Evolutionary conservation across 2,329 filamentous ascomycete species (phyloP), one percentile per base, ranked within the genome.

Genomic region (Diaporthe humulicola): DNA sequence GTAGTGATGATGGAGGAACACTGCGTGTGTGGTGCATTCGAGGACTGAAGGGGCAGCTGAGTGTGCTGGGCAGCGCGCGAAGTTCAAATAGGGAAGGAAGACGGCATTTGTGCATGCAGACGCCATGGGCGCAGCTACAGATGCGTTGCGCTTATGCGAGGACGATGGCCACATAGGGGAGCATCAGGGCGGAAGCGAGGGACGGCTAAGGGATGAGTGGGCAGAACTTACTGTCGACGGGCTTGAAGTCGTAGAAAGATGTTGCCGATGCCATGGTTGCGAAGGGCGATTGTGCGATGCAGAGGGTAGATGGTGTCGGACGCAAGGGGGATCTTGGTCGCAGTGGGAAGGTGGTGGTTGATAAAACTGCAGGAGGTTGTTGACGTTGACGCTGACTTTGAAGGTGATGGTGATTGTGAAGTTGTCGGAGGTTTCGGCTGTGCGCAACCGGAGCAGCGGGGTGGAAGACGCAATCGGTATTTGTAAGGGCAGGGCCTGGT

Each of bases 221-320:
- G 8, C 50, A 30, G 17, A 66, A 89, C 92, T 77, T 88, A 95
- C 93, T 95, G 85, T 96, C 92, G 79, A 93, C 90, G 78, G 94
- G 92, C 87, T 93, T 94, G 86, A 97, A 97, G 83, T 96, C 93
- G 88, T 93, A 97, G 84, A 98, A 95, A 73, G 83, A 87, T 28
- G 92, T 92, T 79, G 92, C 92, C 73, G 92, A 92, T 38, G 92
- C 86, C 93, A 94, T 94, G 78, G 80, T 83, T 81, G 78, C 77
- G 74, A 78, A 78, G 22, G 67, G 60, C 56, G 30, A 58, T 28
- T 67, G 66, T 74, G 71, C 75, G 45, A 54, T 61, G 73, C 52
- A 70, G 74, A 69, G 36, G 25, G 57, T 38, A 40, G 74, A 74
- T 74, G 40, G 70, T 67, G 45, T 28, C 7, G 52, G 25, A 67